A percentile compares a stretch with the other conserved stretches of the same genome.
These are phyloP conservation scores for Aspergillus leporis DNA, from an alignment of 495 filamentous ascomycete genomes.

Conservation along the genomic window DNA sequence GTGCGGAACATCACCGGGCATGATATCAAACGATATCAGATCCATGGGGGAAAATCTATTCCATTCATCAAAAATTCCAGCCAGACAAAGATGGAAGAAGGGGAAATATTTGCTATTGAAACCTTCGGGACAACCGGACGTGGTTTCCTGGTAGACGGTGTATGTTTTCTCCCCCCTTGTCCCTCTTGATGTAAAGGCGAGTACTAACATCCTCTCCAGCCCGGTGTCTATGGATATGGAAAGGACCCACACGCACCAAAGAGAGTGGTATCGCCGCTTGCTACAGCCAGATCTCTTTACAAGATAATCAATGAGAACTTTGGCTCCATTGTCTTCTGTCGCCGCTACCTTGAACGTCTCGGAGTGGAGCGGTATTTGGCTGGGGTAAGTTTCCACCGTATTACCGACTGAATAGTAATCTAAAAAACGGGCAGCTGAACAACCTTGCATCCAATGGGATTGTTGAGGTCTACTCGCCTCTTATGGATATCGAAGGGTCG, in stretches of 20 bases:
- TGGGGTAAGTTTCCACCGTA: conserved; percentile 43
- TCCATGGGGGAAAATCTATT: conserved; percentile 62
- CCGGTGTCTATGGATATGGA: conserved; percentile 51
- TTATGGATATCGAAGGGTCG: conserved; percentile 56
- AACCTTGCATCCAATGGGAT: conserved; percentile 53
- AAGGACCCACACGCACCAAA: conserved; percentile 50
- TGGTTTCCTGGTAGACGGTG: conserved; percentile 46
- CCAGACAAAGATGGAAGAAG: conserved; percentile 66
- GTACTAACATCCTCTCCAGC: conserved; percentile 16
- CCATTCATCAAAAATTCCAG: conserved; percentile 60
- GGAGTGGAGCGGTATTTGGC: conserved; percentile 61
- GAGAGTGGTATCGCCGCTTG: conserved; percentile 49
- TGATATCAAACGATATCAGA: conserved; percentile 58
- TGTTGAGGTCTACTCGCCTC: conserved; percentile 53
- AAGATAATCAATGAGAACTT: conserved; percentile 66
- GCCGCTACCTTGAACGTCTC: conserved; percentile 64
- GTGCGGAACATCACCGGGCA: conserved; percentile 61
- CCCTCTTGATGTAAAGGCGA: neutral
- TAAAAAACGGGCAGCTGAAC: conserved; percentile 41
- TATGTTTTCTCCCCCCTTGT: conserved; percentile 25
- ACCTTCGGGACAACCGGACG: conserved; percentile 64
- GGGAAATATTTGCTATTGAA: conserved; percentile 65
- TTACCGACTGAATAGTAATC: conserved; percentile 1
- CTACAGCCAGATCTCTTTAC: conserved; percentile 57
- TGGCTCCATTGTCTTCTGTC: conserved; percentile 60